Base-by-base conservation (phyloP, 73 alveolate species). In the Breviolum minutum region DNA sequence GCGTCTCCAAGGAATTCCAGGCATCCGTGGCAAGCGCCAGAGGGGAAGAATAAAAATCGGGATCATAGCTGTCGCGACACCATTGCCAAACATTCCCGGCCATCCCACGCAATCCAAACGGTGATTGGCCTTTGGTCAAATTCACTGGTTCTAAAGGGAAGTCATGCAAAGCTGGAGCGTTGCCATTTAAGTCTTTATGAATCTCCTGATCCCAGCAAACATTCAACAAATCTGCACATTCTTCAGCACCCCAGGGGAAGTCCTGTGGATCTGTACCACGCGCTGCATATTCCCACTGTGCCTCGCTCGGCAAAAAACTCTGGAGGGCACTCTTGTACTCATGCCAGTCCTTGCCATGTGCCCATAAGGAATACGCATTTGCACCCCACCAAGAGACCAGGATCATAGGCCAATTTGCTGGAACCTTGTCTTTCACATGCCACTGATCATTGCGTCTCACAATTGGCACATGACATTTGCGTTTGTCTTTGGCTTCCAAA, bases 301-400 rank as follows among this genome's bases (percentile, higher is more conserved):
- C 95, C 85, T 88, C 95, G 16, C 66, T 88, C 0, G 95, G 95
- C 24, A 88, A 54, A 71, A 68, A 88, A 60, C 95, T 86, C 80
- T 61, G n/a, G 14, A 22, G 60, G 40, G 73, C 26, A 27, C 95
- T 68, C 95, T 88, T 88, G 95, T 88, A 88, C 62, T 30, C 73
- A 14, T 32, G 83, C 95, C 95, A 88, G n/a, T 88, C 86, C 60
- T 30, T 30, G 27, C 95, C 95, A 69, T 88, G 83, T 12, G 63
- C 95, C 95, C 95, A 88, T 6, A 88, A 29, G 83, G 95, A 88
- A 54, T 88, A 88, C 7, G 95, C 95, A 29, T 88, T 88, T 68
- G 95, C 95, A 70, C 95, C 95, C 66, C 69, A 88, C 95, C 95
- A 88, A 10, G 95, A 88, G 62, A 88, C 95, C 85, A 88, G 48